These are phyloP conservation scores for Rhizomucor pusillus DNA, from an alignment of 371 early-diverging fungal genomes.

Conservation along the genomic window DNA sequence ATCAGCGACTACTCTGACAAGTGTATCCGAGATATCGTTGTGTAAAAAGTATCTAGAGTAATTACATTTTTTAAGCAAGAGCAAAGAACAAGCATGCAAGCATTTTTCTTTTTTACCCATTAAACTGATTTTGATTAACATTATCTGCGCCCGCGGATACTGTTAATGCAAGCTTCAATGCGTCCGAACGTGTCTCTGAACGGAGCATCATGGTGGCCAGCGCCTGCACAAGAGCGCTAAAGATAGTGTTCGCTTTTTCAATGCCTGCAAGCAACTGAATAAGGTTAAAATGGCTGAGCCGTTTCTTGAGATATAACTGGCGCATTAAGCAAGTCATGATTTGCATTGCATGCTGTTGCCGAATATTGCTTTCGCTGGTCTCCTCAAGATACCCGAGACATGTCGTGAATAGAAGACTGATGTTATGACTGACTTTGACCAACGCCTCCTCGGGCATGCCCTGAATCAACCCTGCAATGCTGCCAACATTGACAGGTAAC, in stretches of 20 bases:
- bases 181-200: conserved; percentile 12
- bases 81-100: not conserved
- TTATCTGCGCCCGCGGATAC: conserved; percentile 57
- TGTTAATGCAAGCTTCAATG: conserved; percentile 40
- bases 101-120: conserved; percentile 24
- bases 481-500: conserved; percentile 38
- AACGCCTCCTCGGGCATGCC: conserved; percentile 42
- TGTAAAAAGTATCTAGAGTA: conserved; percentile 47
- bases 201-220: conserved; percentile 26
- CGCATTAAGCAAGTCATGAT: conserved; percentile 43
- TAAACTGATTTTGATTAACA: conserved; percentile 57
- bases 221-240: conserved; percentile 35
- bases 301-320: conserved; percentile 48
- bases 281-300: conserved; percentile 54
- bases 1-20: conserved; percentile 37
- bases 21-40: conserved; percentile 35
- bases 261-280: conserved; percentile 51
- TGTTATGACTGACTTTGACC: conserved; percentile 29
- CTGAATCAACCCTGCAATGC: conserved; percentile 31
- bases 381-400: conserved; percentile 20
- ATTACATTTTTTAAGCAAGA: not conserved
- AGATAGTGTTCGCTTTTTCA: conserved; percentile 49
- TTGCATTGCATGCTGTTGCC: conserved; percentile 27
- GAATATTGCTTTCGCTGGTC: conserved; percentile 7
- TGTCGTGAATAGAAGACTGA: conserved; percentile 34